Conservation (phyloP, 169 alveolate genomes). For the Amoebophrya sp. region DNA sequence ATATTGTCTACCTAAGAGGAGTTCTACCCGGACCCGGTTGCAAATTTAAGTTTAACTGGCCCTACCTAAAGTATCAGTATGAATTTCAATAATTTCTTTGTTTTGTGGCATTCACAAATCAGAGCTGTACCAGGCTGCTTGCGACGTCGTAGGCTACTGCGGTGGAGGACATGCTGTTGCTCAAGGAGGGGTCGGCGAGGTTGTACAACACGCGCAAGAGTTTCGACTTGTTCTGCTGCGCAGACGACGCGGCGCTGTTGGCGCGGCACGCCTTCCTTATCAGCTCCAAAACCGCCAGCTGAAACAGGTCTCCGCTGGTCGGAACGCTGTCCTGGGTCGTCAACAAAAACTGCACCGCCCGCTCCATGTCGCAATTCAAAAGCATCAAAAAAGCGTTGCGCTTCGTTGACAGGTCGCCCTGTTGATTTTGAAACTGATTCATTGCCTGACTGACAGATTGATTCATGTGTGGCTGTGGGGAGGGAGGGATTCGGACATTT, state of each 20-base stretch:
- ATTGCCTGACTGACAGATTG: too few relatives aligned
- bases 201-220: background rate
- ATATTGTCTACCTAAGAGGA: too few relatives aligned
- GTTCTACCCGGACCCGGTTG: too few relatives aligned
- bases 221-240: background rate
- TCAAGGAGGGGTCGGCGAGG: background rate
- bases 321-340: background rate
- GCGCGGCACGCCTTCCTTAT: constrained; percentile 62
- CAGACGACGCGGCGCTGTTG: too few relatives aligned
- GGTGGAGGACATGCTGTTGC: background rate
- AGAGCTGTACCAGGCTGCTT: background rate
- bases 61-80: too few relatives aligned
- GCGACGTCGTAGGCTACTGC: background rate
- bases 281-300: constrained; percentile 65
- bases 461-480: too few relatives aligned
- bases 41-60: too few relatives aligned
- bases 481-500: too few relatives aligned
- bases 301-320: constrained; percentile 50
- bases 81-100: too few relatives aligned
- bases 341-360: constrained; percentile 50
- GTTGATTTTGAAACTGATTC: too few relatives aligned
- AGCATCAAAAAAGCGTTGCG: constrained; percentile 71
- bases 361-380: constrained; percentile 58
- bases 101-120: background rate
- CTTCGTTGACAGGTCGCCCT: constrained; percentile 77